A percentile compares a stretch with the other conserved stretches of the same genome.
These are phyloP conservation scores for Apostasia ramifera DNA, from an alignment of 106 monocot genomes.

Conservation along the genomic window DNA sequence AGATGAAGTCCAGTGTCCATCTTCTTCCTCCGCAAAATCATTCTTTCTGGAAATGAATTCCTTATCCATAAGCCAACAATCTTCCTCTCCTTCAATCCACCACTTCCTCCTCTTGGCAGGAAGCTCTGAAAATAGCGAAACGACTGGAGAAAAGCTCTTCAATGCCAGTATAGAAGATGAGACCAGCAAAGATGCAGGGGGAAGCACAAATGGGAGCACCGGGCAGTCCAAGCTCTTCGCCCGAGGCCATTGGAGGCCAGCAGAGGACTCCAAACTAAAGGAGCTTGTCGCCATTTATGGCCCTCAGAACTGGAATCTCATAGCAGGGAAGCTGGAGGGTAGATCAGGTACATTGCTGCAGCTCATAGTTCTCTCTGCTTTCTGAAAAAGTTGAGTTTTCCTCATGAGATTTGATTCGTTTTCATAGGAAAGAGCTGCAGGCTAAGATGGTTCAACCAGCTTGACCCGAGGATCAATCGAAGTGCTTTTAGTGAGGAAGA, in stretches of 20 bases:
- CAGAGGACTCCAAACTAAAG: conserved; percentile 83
- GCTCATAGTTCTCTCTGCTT: background rate
- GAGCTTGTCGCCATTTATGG: conserved; percentile 78
- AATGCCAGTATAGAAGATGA: conserved; percentile 2
- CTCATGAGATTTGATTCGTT: conserved; percentile 4
- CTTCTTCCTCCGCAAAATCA: conserved; percentile 31
- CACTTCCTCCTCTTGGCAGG: background rate
- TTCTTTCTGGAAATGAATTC: conserved; percentile 39
- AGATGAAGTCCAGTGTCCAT: background rate
- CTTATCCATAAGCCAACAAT: conserved; percentile 41
- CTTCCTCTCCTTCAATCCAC: conserved; percentile 7
- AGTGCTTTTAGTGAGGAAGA: conserved; percentile 80
- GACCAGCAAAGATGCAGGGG: conserved; percentile 8
- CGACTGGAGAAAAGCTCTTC: too few species aligned
- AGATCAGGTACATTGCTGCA: conserved; percentile 57
- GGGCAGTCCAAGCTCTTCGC: conserved; percentile 61
- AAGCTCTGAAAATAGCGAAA: background rate
- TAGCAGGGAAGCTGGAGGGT: conserved; percentile 78
- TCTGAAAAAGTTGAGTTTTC: background rate
- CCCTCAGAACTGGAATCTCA: conserved; percentile 98
- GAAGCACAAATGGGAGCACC: conserved; percentile 11
- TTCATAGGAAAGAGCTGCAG: conserved; percentile 81
- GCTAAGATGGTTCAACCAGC: conserved; percentile 93
- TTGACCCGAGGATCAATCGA: conserved; percentile 83
- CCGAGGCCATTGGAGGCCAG: conserved; percentile 91